phyloP scores from a whole-genome alignment of 176 grass and related monocot species.

The Themeda triandra region DNA sequence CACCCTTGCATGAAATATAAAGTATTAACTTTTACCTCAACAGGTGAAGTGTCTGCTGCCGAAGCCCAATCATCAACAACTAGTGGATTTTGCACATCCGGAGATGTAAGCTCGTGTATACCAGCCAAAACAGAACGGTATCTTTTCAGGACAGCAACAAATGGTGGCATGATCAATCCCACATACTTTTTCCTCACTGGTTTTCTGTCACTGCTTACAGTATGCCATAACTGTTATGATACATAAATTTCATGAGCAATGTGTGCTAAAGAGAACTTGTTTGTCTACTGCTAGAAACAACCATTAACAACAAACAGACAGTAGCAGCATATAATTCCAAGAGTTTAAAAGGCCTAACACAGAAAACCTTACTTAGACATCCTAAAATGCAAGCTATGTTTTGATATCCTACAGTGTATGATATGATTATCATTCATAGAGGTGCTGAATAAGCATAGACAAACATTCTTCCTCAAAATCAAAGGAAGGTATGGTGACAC shows the following conservation, averaged over 20 bases:
- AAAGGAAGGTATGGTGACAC: background rate
- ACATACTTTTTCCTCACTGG: constrained; percentile 86
- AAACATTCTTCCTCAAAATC: background rate
- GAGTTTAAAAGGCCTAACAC: background rate
- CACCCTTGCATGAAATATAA: background rate
- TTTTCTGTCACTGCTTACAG: constrained; percentile 75
- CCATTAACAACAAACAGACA: constrained; percentile 2
- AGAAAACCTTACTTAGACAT: constrained; percentile 9
- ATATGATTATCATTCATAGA: background rate
- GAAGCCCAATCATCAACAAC: constrained; percentile 70
- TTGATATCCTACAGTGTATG: background rate
- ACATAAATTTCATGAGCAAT: constrained; percentile 40
- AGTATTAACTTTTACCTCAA: constrained; percentile 60
- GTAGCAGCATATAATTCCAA: constrained; percentile 6
- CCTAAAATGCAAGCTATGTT: constrained; percentile 8
- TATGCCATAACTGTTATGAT: constrained; percentile 80
- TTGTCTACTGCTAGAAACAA: constrained; percentile 25
- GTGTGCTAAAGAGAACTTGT: constrained; percentile 13
- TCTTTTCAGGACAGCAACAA: constrained; percentile 77
- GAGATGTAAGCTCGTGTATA: constrained; percentile 80
- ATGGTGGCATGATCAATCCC: constrained; percentile 75
- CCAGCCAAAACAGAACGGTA: constrained; percentile 79
- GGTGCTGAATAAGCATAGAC: background rate
- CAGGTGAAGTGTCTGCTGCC: constrained; percentile 65
- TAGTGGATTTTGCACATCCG: constrained; percentile 85